Evolutionary conservation across 2,329 filamentous ascomycete species (phyloP), one percentile per base, ranked within the genome.

Genomic region (Claviceps africana): DNA sequence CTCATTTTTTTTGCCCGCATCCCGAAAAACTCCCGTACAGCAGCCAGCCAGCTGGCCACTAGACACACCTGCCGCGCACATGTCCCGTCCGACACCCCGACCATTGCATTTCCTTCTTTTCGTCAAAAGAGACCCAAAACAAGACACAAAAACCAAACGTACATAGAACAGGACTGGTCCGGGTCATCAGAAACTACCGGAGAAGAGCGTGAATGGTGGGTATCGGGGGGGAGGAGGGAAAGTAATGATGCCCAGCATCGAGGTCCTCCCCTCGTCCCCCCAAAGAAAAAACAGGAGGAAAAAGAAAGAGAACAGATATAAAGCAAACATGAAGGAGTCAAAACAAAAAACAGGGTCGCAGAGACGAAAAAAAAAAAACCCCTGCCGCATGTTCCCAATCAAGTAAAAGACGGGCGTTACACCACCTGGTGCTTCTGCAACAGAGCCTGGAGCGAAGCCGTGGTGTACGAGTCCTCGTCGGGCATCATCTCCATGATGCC

Each of bases 401-500:
- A 6, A 19, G 21, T 11, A 47, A 19, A 28, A 35, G 15, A 7
- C 33, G n/a, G 15, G 21, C 8, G 10, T 68, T 63, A 79, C 56
- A 82, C 63, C 52, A 83, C 72, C 45, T 66, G 64, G 58, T 82
- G 67, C 60, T 73, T 75, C 57, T 69, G 63, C 50, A 84, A 71
- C 33, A 84, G 67, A 56, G 65, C 70, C 60, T 70, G 71, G 47
- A 84, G 63, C 1, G 77, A 70, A 50, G 72, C 68, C 47, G 72
- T 77, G 61, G 75, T 76, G 56, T 83, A 82, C 40, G 71, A 65
- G 45, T 81, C 78, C 33, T 82, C 77, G 37, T 82, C 79, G 1
- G 90, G 88, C 47, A 96, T 85, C 75, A 93, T 86, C 63, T 89
- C 82, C 56, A 94, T 80, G 50, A 97, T 77, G 51, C 91, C 90